Percentiles rank a stretch among this genome's conserved stretches.
Evolutionary conservation across 139 green algal genomes (phyloP).

Genomic region (Trebouxia sp.): DNA sequence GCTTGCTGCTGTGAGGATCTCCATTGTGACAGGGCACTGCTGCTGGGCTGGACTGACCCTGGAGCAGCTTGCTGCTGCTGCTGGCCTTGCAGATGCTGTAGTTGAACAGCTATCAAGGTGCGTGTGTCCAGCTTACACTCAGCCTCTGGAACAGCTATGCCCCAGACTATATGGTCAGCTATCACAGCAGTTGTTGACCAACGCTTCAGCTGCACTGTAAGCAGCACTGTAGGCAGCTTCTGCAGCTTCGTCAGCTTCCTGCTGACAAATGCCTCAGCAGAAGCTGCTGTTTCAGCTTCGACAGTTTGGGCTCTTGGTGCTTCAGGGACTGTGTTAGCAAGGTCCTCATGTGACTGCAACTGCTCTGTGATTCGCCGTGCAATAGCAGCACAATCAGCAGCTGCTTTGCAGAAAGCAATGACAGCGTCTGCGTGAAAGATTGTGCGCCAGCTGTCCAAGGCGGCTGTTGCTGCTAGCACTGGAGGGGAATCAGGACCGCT

Average conservation of each 20-base stretch:
- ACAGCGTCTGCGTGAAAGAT: constrained; percentile 9
- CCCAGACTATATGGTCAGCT: constrained; percentile 5
- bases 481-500: too few species aligned
- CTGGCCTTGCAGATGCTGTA: neutral
- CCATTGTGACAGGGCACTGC: neutral
- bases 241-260: neutral
- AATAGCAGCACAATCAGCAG: neutral
- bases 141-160: neutral
- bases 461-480: neutral
- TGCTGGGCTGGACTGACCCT: neutral
- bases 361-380: too few species aligned
- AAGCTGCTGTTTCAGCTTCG: neutral
- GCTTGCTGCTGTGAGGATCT: too few species aligned
- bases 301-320: neutral
- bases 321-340: neutral
- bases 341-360: neutral
- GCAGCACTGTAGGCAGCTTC: neutral
- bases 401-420: constrained; percentile 12
- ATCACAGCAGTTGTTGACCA: neutral
- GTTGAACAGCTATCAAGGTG: neutral
- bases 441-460: neutral
- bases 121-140: neutral
- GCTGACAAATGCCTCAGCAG: neutral
- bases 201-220: neutral
- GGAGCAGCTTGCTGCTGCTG: neutral